These are phyloP conservation scores for Mimosa bimucronata DNA, from an alignment of 306 rosid genomes.

Conservation along the genomic window DNA sequence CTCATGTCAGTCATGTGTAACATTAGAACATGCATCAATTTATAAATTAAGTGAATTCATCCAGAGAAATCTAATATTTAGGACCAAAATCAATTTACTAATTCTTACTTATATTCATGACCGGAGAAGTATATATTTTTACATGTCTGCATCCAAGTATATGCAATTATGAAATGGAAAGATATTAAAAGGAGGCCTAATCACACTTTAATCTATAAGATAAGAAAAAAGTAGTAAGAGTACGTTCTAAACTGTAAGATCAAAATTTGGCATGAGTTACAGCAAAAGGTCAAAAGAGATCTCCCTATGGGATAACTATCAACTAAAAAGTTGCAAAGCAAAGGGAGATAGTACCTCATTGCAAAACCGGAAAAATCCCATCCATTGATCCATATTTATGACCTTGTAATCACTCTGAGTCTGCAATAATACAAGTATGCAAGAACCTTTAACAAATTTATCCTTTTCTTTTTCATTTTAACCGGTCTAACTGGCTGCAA, in stretches of 20 bases:
- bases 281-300: slow-evolving; percentile 6
- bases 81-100: too few species aligned
- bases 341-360: slow-evolving; percentile 65
- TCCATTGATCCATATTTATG: slow-evolving; percentile 96
- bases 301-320: not conserved
- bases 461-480: not conserved
- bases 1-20: too few species aligned
- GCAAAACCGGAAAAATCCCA: slow-evolving; percentile 97
- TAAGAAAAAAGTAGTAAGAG: not conserved
- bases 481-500: not conserved
- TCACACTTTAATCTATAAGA: not conserved
- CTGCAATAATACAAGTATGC: slow-evolving; percentile 50
- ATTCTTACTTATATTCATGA: too few species aligned
- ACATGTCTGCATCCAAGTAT: not conserved
- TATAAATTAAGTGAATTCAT: too few species aligned
- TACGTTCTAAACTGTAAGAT: not conserved
- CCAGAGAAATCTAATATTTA: too few species aligned
- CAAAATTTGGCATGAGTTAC: not conserved
- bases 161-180: not conserved
- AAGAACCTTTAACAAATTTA: slow-evolving; percentile 8
- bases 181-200: not conserved
- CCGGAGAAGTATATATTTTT: not conserved
- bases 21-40: too few species aligned
- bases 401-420: slow-evolving; percentile 93
- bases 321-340: slow-evolving; percentile 12